A percentile compares a stretch with the other conserved stretches of the same genome.
These are phyloP conservation scores for Aspergillus funiculosus DNA, from an alignment of 495 filamentous ascomycete species.

Conservation along the genomic window DNA sequence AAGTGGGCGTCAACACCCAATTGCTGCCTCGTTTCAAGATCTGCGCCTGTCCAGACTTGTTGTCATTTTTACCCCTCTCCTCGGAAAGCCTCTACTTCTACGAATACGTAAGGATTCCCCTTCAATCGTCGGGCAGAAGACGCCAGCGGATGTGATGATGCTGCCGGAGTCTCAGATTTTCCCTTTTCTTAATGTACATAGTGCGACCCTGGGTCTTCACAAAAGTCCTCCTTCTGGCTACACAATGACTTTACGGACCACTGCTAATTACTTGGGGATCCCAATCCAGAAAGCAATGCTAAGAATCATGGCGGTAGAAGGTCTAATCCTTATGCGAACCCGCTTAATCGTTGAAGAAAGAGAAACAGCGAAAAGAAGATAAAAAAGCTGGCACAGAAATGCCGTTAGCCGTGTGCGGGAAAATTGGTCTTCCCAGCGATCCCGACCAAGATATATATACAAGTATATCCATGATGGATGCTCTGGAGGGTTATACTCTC, in stretches of 20 bases:
- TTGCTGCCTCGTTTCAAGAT: conserved; percentile 29
- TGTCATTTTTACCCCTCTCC: conserved; percentile 29
- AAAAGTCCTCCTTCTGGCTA: too few species aligned
- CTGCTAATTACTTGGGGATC: too few species aligned
- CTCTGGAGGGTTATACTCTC: too few species aligned
- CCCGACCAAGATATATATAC: conserved; percentile 14
- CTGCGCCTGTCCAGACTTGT: conserved; percentile 28
- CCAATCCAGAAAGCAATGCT: too few species aligned
- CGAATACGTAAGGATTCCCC: conserved; percentile 18
- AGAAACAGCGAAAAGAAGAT: neutral
- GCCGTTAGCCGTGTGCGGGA: conserved; percentile 21
- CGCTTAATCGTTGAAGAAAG: neutral
- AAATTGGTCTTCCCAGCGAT: conserved; percentile 11
- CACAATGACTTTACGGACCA: too few species aligned
- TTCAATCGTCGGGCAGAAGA: conserved; percentile 13
- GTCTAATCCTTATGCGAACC: neutral
- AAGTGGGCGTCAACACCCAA: conserved; percentile 21
- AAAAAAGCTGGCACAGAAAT: conserved; percentile 18
- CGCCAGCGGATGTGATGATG: conserved; percentile 8
- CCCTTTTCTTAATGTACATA: too few species aligned
- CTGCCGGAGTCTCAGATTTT: too few species aligned
- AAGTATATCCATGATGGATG: conserved; percentile 8
- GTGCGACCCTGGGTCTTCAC: too few species aligned
- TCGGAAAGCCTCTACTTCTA: conserved; percentile 6
- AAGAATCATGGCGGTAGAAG: neutral